A percentile compares a stretch with the other conserved stretches of the same genome.
These are phyloP conservation scores for Pythium volutum DNA, from an alignment of 352 stramenopile species.

Conservation along the genomic window DNA sequence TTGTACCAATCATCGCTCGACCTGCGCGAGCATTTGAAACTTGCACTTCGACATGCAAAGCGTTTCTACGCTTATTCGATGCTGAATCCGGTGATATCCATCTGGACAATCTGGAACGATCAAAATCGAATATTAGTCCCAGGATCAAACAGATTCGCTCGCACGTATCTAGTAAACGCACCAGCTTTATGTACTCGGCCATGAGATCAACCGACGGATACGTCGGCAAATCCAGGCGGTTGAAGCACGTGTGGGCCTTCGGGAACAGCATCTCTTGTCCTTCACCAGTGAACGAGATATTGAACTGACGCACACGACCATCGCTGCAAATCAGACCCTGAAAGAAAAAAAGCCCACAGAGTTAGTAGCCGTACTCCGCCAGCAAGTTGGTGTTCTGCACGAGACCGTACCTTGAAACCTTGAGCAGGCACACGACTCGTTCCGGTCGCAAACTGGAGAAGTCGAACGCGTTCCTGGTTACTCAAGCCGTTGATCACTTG, in stretches of 20 bases:
- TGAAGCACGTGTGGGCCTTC: conserved; percentile 86
- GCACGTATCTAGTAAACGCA: conserved; percentile 16
- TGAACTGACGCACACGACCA: conserved; percentile 72
- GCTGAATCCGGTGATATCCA: conserved; percentile 96
- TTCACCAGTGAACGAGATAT: conserved; percentile 61
- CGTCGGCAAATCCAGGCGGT: conserved; percentile 72
- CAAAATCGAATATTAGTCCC: background rate
- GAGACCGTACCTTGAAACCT: conserved; percentile 59
- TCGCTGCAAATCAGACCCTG: conserved; percentile 78
- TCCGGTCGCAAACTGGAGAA: conserved; percentile 83
- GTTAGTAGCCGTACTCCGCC: background rate
- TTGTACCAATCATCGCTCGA: conserved; percentile 21
- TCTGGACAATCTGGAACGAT: conserved; percentile 89
- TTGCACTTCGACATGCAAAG: background rate
- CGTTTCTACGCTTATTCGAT: conserved; percentile 50
- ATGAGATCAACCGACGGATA: conserved; percentile 71
- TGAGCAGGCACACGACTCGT: conserved; percentile 78
- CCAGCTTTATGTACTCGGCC: conserved; percentile 64
- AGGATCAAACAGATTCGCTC: background rate
- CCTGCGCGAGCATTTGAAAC: conserved; percentile 19
- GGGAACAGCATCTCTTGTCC: conserved; percentile 70
- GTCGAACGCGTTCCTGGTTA: conserved; percentile 69
- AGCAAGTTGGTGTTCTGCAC: background rate
- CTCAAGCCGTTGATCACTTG: conserved; percentile 83
- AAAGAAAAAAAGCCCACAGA: background rate